Percentiles rank a stretch among this genome's conserved stretches.
These are phyloP conservation scores for Arthroderma sp. DNA, from an alignment of 2,329 filamentous ascomycete species.

Conservation along the genomic window DNA sequence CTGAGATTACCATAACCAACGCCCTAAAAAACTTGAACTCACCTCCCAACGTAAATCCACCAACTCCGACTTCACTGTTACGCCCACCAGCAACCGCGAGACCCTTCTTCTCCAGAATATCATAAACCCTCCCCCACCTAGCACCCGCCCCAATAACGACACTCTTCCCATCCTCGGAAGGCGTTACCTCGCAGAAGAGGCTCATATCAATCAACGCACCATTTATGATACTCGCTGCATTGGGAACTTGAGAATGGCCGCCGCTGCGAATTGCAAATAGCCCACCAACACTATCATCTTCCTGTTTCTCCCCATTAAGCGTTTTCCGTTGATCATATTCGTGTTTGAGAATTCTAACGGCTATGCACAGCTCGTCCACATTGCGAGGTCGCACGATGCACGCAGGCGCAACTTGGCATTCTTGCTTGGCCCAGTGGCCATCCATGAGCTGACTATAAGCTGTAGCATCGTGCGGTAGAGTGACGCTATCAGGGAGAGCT, in stretches of 20 bases:
- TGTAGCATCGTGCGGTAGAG: conserved; percentile 9
- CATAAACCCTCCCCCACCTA: conserved; percentile 21
- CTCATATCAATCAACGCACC: conserved; percentile 31
- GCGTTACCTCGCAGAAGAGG: conserved; percentile 16
- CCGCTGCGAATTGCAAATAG: conserved; percentile 25
- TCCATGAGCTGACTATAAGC: conserved; percentile 13
- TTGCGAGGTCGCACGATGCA: conserved; percentile 20
- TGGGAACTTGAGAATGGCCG: conserved; percentile 26
- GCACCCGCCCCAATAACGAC: conserved; percentile 19
- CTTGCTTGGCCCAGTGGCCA: conserved; percentile 22
- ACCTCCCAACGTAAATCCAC: conserved; percentile 25
- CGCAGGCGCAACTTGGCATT: conserved; percentile 19
- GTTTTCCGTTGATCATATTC: conserved; percentile 14
- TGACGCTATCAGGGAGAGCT: conserved; percentile 11
- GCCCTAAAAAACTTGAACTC: background rate
- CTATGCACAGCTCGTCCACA: conserved; percentile 17
- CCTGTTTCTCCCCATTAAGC: background rate
- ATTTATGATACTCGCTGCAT: conserved; percentile 25
- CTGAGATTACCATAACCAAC: background rate
- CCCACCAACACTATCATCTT: background rate
- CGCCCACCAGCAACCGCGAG: conserved; percentile 19
- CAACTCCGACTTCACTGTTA: conserved; percentile 19
- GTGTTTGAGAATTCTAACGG: conserved; percentile 18
- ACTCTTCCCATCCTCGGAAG: conserved; percentile 16
- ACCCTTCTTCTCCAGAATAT: conserved; percentile 13